Percentiles rank a stretch among this genome's conserved stretches.
Conservation (phyloP, 2,329 filamentous ascomycete genomes). For the Pyricularia pennisetigena region DNA sequence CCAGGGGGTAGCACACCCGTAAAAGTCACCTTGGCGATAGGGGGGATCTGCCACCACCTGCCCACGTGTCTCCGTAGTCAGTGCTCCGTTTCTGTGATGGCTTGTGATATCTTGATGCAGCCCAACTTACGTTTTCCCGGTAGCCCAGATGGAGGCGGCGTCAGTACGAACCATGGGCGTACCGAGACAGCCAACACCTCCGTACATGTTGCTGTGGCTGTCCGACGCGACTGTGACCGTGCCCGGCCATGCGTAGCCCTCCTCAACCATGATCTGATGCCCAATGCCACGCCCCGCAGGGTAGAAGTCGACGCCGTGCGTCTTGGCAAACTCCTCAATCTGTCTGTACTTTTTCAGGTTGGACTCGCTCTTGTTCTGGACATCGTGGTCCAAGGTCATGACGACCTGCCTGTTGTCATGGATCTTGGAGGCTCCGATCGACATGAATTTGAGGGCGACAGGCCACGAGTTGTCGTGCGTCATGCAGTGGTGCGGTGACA, state of each 20-base stretch:
- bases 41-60: constrained; percentile 50
- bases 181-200: constrained; percentile 66
- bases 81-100: neutral
- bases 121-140: constrained; percentile 46
- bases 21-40: constrained; percentile 70
- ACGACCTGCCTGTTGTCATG: constrained; percentile 66
- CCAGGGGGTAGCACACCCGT: constrained; percentile 66
- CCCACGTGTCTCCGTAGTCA: neutral
- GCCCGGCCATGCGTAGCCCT: constrained; percentile 74
- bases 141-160: constrained; percentile 78
- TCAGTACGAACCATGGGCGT: constrained; percentile 82
- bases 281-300: constrained; percentile 38
- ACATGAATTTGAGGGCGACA: constrained; percentile 64
- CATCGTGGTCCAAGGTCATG: constrained; percentile 79
- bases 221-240: constrained; percentile 74
- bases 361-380: constrained; percentile 68
- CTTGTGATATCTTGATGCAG: neutral
- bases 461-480: constrained; percentile 56
- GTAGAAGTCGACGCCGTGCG: constrained; percentile 70
- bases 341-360: constrained; percentile 76
- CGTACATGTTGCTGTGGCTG: constrained; percentile 75
- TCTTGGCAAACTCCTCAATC: constrained; percentile 72
- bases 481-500: constrained; percentile 67
- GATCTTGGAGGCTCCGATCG: constrained; percentile 67
- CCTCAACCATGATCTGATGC: constrained; percentile 88